A percentile compares a stretch with the other conserved stretches of the same genome.
Conservation (phyloP, 176 grass and related monocot species). For the Carex scoparia region DNA sequence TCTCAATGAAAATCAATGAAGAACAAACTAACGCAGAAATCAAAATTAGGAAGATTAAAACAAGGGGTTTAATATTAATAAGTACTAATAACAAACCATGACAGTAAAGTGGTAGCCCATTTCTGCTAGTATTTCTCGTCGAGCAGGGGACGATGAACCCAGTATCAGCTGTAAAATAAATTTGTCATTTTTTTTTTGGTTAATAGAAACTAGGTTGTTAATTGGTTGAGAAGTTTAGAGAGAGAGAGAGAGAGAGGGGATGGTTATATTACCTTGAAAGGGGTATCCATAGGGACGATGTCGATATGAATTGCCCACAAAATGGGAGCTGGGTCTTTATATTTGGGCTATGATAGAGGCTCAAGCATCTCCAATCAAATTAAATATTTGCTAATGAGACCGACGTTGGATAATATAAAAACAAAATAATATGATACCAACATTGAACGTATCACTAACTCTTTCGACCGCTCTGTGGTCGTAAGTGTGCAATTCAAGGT, state of each 20-base stretch:
- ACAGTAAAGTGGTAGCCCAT: conserved; percentile 69
- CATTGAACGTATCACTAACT: too few relatives aligned
- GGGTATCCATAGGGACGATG: not conserved
- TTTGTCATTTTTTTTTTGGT: not conserved
- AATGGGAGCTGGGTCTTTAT: not conserved
- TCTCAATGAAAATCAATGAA: too few relatives aligned
- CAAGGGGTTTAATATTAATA: not conserved
- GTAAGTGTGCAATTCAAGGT: too few relatives aligned
- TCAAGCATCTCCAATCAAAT: too few relatives aligned
- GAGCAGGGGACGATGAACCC: conserved; percentile 65
- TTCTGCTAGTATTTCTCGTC: conserved; percentile 51
- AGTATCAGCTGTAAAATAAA: conserved; percentile 45
- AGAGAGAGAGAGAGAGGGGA: not conserved
- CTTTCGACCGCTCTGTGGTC: too few relatives aligned
- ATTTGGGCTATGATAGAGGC: not conserved
- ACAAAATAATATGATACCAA: too few relatives aligned
- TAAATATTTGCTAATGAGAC: too few relatives aligned
- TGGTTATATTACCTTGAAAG: conserved; percentile 14
- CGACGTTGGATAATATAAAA: too few relatives aligned
- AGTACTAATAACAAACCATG: conserved; percentile 33
- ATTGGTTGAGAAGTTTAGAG: not conserved
- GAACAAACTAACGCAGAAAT: not conserved
- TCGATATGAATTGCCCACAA: not conserved
- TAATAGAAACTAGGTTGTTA: not conserved
- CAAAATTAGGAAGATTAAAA: not conserved